Evolutionary conservation across 108 stramenopile species (phyloP), one percentile per base, ranked within the genome.

Genomic region (Pseudonitzschia pungens): DNA sequence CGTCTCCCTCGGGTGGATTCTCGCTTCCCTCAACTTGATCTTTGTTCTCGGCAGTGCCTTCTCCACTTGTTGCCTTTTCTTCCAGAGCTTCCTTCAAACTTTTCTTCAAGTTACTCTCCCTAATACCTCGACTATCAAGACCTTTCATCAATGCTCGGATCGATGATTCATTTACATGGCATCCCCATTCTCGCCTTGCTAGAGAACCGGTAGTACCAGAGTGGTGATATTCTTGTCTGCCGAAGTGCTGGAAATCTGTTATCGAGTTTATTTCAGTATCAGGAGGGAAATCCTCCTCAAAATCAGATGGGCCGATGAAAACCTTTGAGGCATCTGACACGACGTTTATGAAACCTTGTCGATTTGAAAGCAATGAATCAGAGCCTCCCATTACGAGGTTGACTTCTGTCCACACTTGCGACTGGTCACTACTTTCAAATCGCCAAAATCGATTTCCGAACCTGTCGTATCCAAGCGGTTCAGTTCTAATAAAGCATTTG

Each of bases 401-500:
- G 40, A 88, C 84, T 66, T 94, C 93, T 27, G 68, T 81, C 91
- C 91, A 94, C 10, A 94, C 70, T n/a, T 90, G 82, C 26, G 84
- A 84, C 45, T 76, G 78, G 59, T 90, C 88, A 41, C 89, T 87
- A 28, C 84, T 72, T 42, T 89, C 89, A 73, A 94, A 94, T 27
- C 85, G 84, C 88, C 88, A 82, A 64, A 91, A 88, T 15, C 79
- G 71, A 70, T 87, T 86, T 33, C 84, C 65, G 53, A 89, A 89
- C 22, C 89, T 76, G 68, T 94, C 93, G 24, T 45, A 62, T 68
- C 93, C 93, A 52, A 94, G 72, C 6, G 88, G 84, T 31, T 89
- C 88, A 9, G 87, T 92, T 36, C 93, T 72, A 44, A 87, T 88
- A 66, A 94, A 94, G 68, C 93, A 94, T 63, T 87, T 90, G 71